A percentile compares a stretch with the other conserved stretches of the same genome.
These are phyloP conservation scores for Ambrosia hybrid DNA, from an alignment of 140 eudicot genomes.

Conservation along the genomic window DNA sequence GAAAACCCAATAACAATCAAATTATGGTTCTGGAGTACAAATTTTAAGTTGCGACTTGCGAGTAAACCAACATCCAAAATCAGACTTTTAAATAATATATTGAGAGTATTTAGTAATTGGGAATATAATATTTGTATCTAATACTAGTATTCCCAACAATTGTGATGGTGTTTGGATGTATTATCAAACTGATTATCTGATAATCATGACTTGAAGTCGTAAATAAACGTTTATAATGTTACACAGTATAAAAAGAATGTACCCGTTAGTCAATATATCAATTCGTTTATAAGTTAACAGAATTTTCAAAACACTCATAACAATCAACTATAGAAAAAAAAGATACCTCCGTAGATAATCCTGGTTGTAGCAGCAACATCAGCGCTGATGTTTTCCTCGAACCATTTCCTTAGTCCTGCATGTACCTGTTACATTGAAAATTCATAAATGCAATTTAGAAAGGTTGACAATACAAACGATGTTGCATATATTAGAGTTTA, in stretches of 20 bases:
- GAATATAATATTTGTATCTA: background rate
- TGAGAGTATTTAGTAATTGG: background rate
- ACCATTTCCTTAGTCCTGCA: constrained; percentile 75
- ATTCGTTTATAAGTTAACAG: background rate
- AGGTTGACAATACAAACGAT: background rate
- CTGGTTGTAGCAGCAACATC: constrained; percentile 71
- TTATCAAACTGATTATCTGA: background rate
- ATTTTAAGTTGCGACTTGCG: background rate
- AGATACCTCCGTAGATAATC: constrained; percentile 80
- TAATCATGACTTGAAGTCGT: background rate
- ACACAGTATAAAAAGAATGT: background rate
- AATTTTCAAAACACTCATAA: background rate
- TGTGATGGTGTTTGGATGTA: background rate
- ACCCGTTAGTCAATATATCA: background rate
- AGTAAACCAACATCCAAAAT: background rate
- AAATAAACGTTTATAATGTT: background rate
- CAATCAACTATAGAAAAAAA: background rate
- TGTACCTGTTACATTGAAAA: constrained; percentile 53
- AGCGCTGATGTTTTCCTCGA: constrained; percentile 45
- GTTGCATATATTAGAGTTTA: background rate
- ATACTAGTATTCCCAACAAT: background rate
- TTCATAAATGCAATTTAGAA: background rate
- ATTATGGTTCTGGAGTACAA: background rate
- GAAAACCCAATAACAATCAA: background rate
- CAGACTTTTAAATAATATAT: background rate